Base-by-base conservation (phyloP, 1,284 basidiomycete genomes). In the Moesziomyces antarcticus region DNA sequence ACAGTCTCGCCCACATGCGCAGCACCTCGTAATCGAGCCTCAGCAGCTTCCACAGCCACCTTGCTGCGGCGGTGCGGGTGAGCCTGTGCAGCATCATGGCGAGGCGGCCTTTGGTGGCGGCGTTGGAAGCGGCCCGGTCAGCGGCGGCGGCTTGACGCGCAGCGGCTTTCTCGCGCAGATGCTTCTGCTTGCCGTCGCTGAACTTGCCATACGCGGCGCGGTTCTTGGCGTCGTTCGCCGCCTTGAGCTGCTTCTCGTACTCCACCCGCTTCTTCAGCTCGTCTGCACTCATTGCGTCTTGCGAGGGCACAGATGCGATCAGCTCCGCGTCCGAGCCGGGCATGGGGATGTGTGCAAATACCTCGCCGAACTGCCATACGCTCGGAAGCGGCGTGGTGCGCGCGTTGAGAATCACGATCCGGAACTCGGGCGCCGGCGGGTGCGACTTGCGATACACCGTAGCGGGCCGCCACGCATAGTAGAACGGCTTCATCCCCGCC, bases 381-480 rank as follows among this genome's bases (percentile, higher is more conserved):
- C 49, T 62, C 3, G 78, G 72, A 40, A 82, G 51, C 3, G 54
- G 50, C 20, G 68, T 64, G 18, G 53, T 52, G 37, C 76, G 60
- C 0, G 81, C 73, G 54, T 80, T 67, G 55, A 78, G 87, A 2
- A 96, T 91, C 0, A 92, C 92, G 18, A 97, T 86, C 55, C 91
- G 88, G 84, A 93, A 99, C 84, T 97, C 94, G 6, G 96, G 94
- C 1, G 88, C 87, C 6, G 91, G 90, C 2, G 91, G 92, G 11
- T 89, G 86, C 0, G 90, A 90, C 84, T 93, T 93, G 79, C 90
- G 90, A 86, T 91, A 97, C 9, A 90, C 87, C 0, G 93, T 93
- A 3, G 88, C 88, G 2, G 96, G 96, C 79, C 97, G 96, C 87
- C 96, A 97, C 5, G 95, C 87, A 82, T 97, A 91, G 85, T 88